Conservation (phyloP, 2,329 filamentous ascomycete species). For the Xylogone sp. region DNA sequence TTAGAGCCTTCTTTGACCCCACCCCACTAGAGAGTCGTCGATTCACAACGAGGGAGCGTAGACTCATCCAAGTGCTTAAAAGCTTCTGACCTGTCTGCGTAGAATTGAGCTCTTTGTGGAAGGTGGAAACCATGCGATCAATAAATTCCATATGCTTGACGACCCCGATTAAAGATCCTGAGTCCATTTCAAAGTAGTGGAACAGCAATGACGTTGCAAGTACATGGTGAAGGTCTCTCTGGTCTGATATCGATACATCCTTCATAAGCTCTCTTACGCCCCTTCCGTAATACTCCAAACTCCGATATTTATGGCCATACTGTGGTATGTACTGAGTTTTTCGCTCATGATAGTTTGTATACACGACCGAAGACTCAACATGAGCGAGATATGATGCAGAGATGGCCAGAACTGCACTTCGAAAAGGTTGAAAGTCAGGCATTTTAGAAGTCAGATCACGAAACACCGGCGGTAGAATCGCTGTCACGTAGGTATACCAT, state of each 20-base stretch:
- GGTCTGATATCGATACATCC: not conserved
- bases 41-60: not conserved
- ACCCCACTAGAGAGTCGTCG: not conserved
- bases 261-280: not conserved
- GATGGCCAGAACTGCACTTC: not conserved
- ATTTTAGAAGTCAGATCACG: not conserved
- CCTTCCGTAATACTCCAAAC: not conserved
- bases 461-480: not conserved
- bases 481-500: not conserved
- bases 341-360: not conserved
- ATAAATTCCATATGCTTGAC: not conserved
- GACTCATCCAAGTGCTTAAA: not conserved
- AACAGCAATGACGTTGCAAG: not conserved
- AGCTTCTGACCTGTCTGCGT: not conserved
- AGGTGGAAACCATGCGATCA: not conserved
- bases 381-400: not conserved
- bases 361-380: not conserved
- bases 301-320: not conserved
- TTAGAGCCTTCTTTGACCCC: not conserved
- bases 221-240: not conserved
- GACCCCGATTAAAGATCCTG: not conserved
- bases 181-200: not conserved
- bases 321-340: not conserved
- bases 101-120: not conserved
- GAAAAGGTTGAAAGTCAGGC: not conserved